A percentile compares a stretch with the other conserved stretches of the same genome.
These are phyloP conservation scores for Fraxinus latifolia DNA, from an alignment of 305 asterid genomes.

Conservation along the genomic window DNA sequence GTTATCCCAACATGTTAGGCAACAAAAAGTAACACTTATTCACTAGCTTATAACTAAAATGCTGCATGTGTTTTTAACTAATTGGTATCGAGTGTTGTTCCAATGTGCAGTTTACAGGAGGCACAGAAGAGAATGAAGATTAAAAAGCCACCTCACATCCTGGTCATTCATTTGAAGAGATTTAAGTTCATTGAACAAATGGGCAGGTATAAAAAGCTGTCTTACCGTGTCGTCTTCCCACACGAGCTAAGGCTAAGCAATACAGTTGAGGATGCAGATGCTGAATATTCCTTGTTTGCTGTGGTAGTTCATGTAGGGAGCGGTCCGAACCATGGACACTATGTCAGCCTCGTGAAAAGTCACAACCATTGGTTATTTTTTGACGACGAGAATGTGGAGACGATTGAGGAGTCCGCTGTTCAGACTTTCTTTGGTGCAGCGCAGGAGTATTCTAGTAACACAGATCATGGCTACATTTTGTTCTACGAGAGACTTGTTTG, in stretches of 20 bases:
- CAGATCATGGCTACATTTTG: constrained; percentile 52
- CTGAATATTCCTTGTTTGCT: constrained; percentile 47
- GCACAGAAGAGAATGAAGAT: constrained; percentile 64
- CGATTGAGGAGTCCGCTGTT: constrained; percentile 54
- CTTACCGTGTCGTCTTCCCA: constrained; percentile 53
- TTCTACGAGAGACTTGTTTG: constrained; percentile 34
- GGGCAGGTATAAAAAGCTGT: constrained; percentile 47
- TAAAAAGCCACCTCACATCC: constrained; percentile 49
- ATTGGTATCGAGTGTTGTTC: not conserved
- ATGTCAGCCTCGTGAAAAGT: constrained; percentile 53
- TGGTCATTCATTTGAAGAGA: constrained; percentile 51
- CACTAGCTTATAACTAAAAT: too few relatives aligned
- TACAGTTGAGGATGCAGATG: constrained; percentile 52
- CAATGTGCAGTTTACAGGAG: constrained; percentile 51
- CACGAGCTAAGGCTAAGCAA: constrained; percentile 49
- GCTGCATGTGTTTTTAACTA: not conserved
- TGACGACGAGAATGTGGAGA: constrained; percentile 53
- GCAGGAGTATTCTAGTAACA: constrained; percentile 51
- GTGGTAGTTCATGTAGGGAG: constrained; percentile 58
- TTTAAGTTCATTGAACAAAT: constrained; percentile 52
- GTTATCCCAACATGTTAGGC: not conserved
- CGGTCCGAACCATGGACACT: constrained; percentile 55
- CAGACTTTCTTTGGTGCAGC: constrained; percentile 57
- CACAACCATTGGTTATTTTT: constrained; percentile 52
- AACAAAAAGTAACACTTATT: not conserved